phyloP scores from a whole-genome alignment of 805 yeast species.

The Torulaspora delbrueckii region DNA sequence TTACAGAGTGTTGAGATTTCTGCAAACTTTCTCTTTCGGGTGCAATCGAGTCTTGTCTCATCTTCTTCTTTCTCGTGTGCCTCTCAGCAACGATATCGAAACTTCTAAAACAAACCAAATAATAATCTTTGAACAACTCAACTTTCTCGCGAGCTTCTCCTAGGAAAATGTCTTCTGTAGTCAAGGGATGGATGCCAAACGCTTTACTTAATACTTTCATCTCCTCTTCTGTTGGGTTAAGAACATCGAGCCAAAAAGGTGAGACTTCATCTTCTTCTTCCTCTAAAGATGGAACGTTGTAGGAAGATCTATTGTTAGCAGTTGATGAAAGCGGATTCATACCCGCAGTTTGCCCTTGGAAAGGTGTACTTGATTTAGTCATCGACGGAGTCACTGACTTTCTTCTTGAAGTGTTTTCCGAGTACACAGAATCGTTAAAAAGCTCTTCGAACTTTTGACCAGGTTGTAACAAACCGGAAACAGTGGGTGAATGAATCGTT shows the following conservation, averaged over 20 bases:
- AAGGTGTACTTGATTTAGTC: constrained; percentile 10
- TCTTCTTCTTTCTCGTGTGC: constrained; percentile 47
- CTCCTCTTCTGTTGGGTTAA: constrained; percentile 93
- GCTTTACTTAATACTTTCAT: constrained; percentile 88
- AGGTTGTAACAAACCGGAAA: constrained; percentile 70
- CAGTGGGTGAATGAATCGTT: constrained; percentile 86
- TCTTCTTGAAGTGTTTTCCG: constrained; percentile 6
- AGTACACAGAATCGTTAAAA: constrained; percentile 47
- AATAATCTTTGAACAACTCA: constrained; percentile 84
- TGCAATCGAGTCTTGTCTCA: constrained; percentile 19
- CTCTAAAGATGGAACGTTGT: constrained; percentile 1
- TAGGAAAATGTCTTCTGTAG: constrained; percentile 89
- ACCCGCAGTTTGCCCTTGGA: constrained; percentile 10
- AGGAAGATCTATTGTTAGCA: constrained; percentile 5
- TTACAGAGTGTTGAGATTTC: constrained; percentile 10
- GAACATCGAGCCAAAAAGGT: constrained; percentile 91
- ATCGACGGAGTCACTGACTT: constrained; percentile 9
- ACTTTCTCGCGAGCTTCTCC: constrained; percentile 96
- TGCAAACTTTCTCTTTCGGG: constrained; percentile 14
- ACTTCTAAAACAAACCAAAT: constrained; percentile 83
- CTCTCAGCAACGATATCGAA: constrained; percentile 77
- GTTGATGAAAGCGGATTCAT: not conserved
- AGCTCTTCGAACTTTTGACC: constrained; percentile 58
- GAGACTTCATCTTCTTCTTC: constrained; percentile 37
- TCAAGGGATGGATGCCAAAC: constrained; percentile 92